Conservation (phyloP, 2,329 filamentous ascomycete genomes). For the Ophiocordyceps camponoti-saundersi region DNA sequence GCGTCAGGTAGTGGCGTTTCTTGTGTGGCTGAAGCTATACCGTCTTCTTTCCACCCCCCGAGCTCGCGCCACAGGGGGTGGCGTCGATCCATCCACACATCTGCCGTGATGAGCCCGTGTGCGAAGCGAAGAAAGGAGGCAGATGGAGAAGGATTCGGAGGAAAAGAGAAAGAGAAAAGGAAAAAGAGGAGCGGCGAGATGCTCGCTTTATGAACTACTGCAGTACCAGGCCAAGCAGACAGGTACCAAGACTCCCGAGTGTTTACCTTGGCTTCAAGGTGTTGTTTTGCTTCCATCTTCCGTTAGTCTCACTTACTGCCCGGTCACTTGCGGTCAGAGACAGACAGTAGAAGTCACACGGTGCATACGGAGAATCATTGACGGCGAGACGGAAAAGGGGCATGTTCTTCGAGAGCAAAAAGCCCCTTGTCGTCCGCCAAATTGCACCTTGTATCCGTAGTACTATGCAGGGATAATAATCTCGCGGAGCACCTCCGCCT, state of each 20-base stretch:
- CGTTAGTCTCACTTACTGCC: no score
- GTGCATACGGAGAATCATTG: no score
- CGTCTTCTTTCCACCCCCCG: background rate
- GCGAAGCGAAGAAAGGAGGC: background rate
- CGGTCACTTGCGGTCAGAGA: no score
- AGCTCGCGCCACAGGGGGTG: constrained; percentile 10
- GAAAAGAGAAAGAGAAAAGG: background rate
- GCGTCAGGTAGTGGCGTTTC: background rate
- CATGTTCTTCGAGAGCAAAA: background rate
- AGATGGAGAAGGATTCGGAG: background rate
- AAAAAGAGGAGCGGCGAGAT: background rate
- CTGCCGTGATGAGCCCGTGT: background rate
- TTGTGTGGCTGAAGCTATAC: constrained; percentile 7
- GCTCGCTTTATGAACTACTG: no score
- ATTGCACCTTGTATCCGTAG: background rate
- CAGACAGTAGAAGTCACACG: background rate
- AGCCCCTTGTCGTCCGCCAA: background rate
- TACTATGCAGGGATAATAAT: background rate
- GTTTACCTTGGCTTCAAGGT: no score
- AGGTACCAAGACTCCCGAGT: no score
- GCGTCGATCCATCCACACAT: background rate
- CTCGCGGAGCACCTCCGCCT: background rate
- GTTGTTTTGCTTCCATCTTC: no score
- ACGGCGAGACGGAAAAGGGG: background rate
- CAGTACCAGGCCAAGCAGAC: no score